These are phyloP conservation scores for Spatholobus suberectus DNA, from an alignment of 306 rosid genomes.

Conservation along the genomic window DNA sequence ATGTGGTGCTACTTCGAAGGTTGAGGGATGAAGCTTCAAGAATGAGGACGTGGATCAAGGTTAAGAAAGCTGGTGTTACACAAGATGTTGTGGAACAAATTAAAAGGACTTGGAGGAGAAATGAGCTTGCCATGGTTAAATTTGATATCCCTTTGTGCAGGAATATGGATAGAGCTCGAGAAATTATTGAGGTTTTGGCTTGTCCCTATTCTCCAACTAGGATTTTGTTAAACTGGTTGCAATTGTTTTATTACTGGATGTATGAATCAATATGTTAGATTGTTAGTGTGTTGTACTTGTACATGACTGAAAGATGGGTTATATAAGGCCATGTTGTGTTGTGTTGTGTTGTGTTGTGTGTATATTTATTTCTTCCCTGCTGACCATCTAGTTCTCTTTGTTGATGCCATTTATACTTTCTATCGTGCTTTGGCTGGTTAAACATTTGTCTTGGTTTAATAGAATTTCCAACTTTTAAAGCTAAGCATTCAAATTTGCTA, in stretches of 20 bases:
- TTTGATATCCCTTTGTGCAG: constrained; percentile 75
- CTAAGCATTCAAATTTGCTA: not conserved
- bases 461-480: constrained; percentile 1
- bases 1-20: constrained; percentile 65
- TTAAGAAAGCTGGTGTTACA: constrained; percentile 87
- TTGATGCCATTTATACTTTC: constrained; percentile 1
- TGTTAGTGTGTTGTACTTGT: not conserved
- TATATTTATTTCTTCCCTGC: not conserved
- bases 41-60: constrained; percentile 82
- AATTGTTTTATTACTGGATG: not conserved
- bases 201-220: not conserved
- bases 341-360: too few relatives aligned
- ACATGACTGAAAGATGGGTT: not conserved
- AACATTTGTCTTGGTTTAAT: not conserved
- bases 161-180: constrained; percentile 91
- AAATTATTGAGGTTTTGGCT: constrained; percentile 78
- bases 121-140: constrained; percentile 84
- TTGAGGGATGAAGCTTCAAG: constrained; percentile 69
- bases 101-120: constrained; percentile 61
- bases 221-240: constrained; percentile 17
- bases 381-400: not conserved
- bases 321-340: constrained; percentile 10
- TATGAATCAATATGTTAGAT: not conserved
- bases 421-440: not conserved
- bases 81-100: constrained; percentile 69